These are phyloP conservation scores for Cicer yamashitae DNA, from an alignment of 306 rosid genomes.

Conservation along the genomic window DNA sequence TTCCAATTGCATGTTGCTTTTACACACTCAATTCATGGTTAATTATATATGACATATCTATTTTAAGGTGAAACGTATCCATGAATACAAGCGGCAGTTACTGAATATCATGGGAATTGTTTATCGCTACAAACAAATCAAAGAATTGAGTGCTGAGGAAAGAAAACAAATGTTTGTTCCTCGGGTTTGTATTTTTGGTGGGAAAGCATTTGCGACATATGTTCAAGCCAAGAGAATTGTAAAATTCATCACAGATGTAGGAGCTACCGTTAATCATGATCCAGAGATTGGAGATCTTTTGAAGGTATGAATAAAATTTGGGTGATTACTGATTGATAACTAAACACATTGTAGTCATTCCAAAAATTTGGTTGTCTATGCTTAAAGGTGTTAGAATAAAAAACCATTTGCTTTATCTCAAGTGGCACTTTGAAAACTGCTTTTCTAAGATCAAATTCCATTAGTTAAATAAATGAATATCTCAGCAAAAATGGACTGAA, in stretches of 20 bases:
- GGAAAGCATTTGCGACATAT: slow-evolving; percentile 94
- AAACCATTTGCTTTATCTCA: slow-evolving; percentile 1
- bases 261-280: slow-evolving; percentile 73
- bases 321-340: background rate
- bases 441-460: background rate
- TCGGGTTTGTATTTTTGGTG: slow-evolving; percentile 94
- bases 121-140: slow-evolving; percentile 92
- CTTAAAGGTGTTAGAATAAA: slow-evolving; percentile 20
- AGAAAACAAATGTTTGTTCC: slow-evolving; percentile 76
- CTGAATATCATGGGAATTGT: slow-evolving; percentile 89
- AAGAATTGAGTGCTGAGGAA: slow-evolving; percentile 75
- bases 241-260: slow-evolving; percentile 93
- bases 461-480: background rate
- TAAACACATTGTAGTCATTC: slow-evolving; percentile 24
- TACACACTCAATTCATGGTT: slow-evolving; percentile 26
- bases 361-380: background rate
- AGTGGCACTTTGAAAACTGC: background rate
- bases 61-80: slow-evolving; percentile 96
- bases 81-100: slow-evolving; percentile 91
- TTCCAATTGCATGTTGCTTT: slow-evolving; percentile 22
- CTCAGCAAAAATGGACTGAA: slow-evolving; percentile 1
- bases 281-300: slow-evolving; percentile 88
- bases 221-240: slow-evolving; percentile 98
- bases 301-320: slow-evolving; percentile 63
- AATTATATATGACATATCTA: slow-evolving; percentile 10